phyloP scores from a whole-genome alignment of 306 rosid species.

The Castanospermum australe region DNA sequence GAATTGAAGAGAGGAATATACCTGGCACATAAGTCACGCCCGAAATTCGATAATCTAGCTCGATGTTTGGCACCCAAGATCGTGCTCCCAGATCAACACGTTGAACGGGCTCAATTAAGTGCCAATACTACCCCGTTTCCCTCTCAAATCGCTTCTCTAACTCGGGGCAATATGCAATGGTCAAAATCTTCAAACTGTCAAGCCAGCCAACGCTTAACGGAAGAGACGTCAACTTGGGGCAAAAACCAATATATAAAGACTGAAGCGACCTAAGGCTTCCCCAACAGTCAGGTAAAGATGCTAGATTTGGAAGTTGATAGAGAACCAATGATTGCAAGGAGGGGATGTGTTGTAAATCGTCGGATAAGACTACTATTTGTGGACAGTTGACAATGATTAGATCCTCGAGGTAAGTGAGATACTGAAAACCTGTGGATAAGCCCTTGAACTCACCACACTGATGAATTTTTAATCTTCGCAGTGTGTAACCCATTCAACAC shows the following conservation, averaged over 20 bases:
- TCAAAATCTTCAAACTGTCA: not conserved
- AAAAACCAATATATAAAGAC: not conserved
- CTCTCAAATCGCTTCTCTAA: not conserved
- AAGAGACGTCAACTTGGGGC: not conserved
- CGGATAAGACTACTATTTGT: not conserved
- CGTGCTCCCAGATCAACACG: not conserved
- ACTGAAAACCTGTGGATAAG: not conserved
- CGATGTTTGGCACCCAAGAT: no score
- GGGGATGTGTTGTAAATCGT: not conserved
- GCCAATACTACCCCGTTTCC: not conserved
- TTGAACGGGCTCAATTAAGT: not conserved
- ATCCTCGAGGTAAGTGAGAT: not conserved
- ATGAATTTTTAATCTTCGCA: not conserved
- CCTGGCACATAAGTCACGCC: no score
- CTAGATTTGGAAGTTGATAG: not conserved
- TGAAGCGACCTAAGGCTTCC: not conserved
- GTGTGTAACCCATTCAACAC: not conserved
- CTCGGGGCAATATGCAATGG: not conserved
- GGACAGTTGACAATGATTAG: not conserved
- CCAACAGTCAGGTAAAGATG: not conserved
- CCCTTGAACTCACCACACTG: not conserved
- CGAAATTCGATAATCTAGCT: no score
- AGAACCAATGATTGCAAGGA: not conserved
- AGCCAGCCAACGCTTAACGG: not conserved
- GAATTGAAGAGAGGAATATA: no score